phyloP scores from a whole-genome alignment of 208 protist species.

The Wallacemonas rigidus region DNA sequence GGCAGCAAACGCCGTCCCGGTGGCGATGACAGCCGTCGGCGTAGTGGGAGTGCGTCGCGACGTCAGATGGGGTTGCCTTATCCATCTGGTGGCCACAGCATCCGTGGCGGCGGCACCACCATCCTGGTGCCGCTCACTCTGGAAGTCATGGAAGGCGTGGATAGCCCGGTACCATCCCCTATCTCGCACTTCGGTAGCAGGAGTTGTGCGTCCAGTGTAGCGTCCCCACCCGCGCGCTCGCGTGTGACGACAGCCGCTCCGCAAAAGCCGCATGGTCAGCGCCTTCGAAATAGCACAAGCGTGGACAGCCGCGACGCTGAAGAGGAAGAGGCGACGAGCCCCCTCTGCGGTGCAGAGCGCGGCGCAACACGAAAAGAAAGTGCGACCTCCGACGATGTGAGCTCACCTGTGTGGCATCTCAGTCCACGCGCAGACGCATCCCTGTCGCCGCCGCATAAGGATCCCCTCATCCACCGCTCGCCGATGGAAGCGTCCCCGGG shows the following conservation, averaged over 20 bases:
- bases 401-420: conserved; percentile 2
- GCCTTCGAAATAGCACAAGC: neutral
- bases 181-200: neutral
- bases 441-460: neutral
- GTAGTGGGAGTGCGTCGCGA: neutral
- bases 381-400: neutral
- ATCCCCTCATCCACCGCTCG: neutral
- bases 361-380: neutral
- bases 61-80: too few species aligned
- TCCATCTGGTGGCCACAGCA: too few species aligned
- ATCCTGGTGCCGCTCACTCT: conserved; percentile 1
- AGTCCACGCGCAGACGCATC: neutral
- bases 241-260: conserved; percentile 1
- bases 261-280: neutral
- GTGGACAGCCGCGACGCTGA: neutral
- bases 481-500: neutral
- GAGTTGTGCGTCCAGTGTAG: neutral
- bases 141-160: neutral
- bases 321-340: neutral
- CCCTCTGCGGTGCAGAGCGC: neutral
- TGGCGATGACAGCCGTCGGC: too few species aligned
- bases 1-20: too few species aligned
- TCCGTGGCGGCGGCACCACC: neutral
- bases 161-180: neutral
- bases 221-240: neutral